Percentiles rank a stretch among this genome's conserved stretches.
Conservation (phyloP, 805 yeast genomes). For the Cyberlindnera veronae region DNA sequence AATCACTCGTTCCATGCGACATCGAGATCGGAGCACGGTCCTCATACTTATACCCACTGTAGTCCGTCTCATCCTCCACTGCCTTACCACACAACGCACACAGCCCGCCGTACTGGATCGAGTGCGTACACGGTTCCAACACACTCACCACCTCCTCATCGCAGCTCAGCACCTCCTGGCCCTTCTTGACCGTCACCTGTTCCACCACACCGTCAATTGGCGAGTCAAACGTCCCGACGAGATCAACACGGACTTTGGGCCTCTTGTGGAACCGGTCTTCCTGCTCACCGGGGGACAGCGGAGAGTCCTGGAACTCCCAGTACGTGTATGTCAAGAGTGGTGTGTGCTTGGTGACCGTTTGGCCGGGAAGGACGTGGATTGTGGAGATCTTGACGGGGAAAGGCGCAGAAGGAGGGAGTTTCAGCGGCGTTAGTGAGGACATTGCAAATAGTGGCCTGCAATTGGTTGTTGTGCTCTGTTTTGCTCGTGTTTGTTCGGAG, state of each 20-base stretch:
- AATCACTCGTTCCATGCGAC: slow-evolving; percentile 83
- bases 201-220: slow-evolving; percentile 74
- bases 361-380: slow-evolving; percentile 30
- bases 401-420: slow-evolving; percentile 29
- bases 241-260: slow-evolving; percentile 49
- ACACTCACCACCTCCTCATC: slow-evolving; percentile 53
- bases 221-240: slow-evolving; percentile 73
- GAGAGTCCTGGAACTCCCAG: slow-evolving; percentile 38
- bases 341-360: slow-evolving; percentile 35
- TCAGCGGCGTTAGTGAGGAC: slow-evolving; percentile 18
- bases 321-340: slow-evolving; percentile 41
- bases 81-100: slow-evolving; percentile 91
- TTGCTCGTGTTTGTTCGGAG: too few species aligned
- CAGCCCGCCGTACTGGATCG: slow-evolving; percentile 90
- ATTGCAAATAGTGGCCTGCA: too few species aligned
- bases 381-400: slow-evolving; percentile 38
- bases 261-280: slow-evolving; percentile 13
- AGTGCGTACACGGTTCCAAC: slow-evolving; percentile 83
- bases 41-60: slow-evolving; percentile 50
- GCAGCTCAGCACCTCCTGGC: slow-evolving; percentile 52
- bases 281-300: slow-evolving; percentile 26
- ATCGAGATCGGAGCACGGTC: slow-evolving; percentile 82
- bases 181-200: slow-evolving; percentile 45
- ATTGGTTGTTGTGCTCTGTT: too few species aligned
- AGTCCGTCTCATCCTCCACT: slow-evolving; percentile 69